phyloP scores from a whole-genome alignment of 306 rosid species.

The Inga laurina region DNA sequence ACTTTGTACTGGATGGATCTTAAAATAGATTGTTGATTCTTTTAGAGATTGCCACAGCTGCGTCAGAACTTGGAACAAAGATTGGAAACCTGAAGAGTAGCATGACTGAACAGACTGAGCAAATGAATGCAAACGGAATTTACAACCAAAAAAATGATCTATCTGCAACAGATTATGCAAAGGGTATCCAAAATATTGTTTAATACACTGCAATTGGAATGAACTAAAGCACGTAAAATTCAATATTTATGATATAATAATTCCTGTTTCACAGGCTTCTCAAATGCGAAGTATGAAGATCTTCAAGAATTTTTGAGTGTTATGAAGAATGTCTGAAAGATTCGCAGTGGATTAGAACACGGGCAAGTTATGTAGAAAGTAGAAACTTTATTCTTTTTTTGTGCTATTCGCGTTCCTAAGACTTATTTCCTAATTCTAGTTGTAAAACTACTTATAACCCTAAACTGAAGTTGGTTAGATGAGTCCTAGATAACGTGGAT shows the following conservation, averaged over 20 bases:
- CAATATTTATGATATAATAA: conserved; percentile 4
- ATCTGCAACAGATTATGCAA: conserved; percentile 34
- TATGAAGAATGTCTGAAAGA: conserved; percentile 45
- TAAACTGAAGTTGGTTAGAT: neutral
- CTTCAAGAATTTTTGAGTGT: conserved; percentile 33
- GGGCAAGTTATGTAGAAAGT: neutral
- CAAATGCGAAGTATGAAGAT: conserved; percentile 48
- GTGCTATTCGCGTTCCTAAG: conserved; percentile 5
- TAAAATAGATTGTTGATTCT: conserved; percentile 27
- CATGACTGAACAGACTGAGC: conserved; percentile 46
- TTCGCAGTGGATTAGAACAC: neutral
- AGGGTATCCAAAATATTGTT: conserved; percentile 44
- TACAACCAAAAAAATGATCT: conserved; percentile 35
- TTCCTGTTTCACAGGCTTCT: conserved; percentile 57
- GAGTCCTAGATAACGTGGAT: conserved; percentile 3
- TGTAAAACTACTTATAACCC: neutral
- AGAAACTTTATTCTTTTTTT: neutral
- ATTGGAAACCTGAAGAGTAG: conserved; percentile 38
- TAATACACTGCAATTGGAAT: conserved; percentile 26
- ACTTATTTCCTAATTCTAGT: neutral
- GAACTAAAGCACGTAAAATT: neutral
- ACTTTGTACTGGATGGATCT: conserved; percentile 15
- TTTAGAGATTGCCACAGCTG: conserved; percentile 61
- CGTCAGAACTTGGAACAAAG: conserved; percentile 57
- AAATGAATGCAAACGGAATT: conserved; percentile 34